Base-by-base conservation (phyloP, 306 rosid genomes). In the Castanospermum australe region DNA sequence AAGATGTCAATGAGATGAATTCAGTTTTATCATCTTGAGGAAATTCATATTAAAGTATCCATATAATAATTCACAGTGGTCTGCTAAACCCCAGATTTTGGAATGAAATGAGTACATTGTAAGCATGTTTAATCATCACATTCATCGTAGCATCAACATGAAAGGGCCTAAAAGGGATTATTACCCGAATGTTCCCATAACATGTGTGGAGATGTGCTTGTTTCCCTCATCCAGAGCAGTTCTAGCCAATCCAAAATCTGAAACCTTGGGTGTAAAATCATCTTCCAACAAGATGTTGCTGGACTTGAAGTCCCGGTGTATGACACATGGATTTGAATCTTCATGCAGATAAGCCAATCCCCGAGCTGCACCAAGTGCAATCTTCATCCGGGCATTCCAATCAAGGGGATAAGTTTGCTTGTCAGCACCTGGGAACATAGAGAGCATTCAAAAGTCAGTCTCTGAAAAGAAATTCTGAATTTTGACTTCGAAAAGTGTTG, bases 171-270 rank as follows among this genome's bases (percentile, higher is more conserved):
- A 39, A 74, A 70, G 52, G 66, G 54, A 50, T 61, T 66, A 21
- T 82, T 88, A 95, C 99, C 99, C 99, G 60, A 95, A 93, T 69
- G 99, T 95, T 73, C 99, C 99, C 99, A 95, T 95, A 60, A 95
- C 98, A 79, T 95, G 99, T 5, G 99, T 93, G 50, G 99, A 95
- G 83, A 95, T 95, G 72, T 95, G 99, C 84, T 88, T 90, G 84
- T 89, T 87, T 60, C 93, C 97, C 82, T 91, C 97, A 21, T 90
- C 98, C 33, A 93, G 65, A 47, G 99, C 99, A 8, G 97, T 81
- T 88, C 97, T 90, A 67, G 99, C 99, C 86, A 95, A 84, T 82
- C 99, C 99, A 83, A 95, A 95, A 88, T 95, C 99, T 9, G 99
- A 90, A 73, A 95, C 99, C 76, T 95, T 95, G 17, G 99, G 93